Conservation (phyloP, 169 alveolate genomes). For the Cystoisospora suis region DNA sequence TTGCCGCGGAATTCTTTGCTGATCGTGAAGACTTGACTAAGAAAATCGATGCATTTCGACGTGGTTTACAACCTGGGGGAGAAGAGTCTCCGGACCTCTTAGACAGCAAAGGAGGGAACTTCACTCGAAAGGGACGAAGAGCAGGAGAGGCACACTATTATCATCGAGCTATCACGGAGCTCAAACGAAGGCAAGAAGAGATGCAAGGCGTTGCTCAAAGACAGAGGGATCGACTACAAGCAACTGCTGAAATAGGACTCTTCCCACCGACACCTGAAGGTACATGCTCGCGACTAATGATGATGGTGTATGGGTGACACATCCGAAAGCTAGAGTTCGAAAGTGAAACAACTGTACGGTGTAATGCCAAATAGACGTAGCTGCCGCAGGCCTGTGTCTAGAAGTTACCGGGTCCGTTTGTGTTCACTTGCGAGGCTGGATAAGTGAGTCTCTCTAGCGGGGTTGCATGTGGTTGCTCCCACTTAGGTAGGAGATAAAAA, state of each 20-base stretch:
- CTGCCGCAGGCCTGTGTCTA: too few relatives aligned
- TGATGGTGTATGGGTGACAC: too few relatives aligned
- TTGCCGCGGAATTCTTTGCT: conserved; percentile 27
- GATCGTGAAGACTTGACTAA: conserved; percentile 18
- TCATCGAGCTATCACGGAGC: not conserved
- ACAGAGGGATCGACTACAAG: conserved; percentile 26
- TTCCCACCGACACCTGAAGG: conserved; percentile 36
- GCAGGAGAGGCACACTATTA: not conserved
- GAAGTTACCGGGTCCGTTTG: too few relatives aligned
- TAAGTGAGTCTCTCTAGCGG: too few relatives aligned
- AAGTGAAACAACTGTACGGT: too few relatives aligned
- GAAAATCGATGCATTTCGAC: not conserved
- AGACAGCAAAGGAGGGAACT: not conserved
- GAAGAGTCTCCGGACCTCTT: not conserved
- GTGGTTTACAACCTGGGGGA: too few relatives aligned
- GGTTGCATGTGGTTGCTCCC: too few relatives aligned
- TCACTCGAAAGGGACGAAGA: not conserved
- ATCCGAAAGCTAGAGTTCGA: too few relatives aligned
- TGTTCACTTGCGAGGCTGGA: too few relatives aligned
- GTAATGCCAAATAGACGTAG: too few relatives aligned
- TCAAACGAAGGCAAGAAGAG: not conserved
- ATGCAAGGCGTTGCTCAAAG: conserved; percentile 22
- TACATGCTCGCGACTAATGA: too few relatives aligned
- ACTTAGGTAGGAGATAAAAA: too few relatives aligned
- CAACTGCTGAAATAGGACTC: conserved; percentile 28